phyloP scores from a whole-genome alignment of 805 yeast genomes.

The Kodamaea sagamina region DNA sequence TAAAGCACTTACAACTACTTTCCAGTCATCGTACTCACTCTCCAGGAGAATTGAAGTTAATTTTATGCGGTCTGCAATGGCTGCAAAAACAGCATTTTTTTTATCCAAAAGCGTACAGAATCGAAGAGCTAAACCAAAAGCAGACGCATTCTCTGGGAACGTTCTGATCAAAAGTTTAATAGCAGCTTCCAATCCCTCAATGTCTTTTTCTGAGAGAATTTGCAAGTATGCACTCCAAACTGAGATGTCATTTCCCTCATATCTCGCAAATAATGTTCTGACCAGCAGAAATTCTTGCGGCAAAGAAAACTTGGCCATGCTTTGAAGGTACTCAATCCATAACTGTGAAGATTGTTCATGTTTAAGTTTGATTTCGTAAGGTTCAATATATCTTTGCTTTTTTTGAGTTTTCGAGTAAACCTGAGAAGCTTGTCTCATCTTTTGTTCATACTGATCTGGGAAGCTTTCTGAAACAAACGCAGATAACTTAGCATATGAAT shows the following conservation, averaged over 20 bases:
- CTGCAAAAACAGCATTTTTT: slow-evolving; percentile 11
- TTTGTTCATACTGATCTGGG: slow-evolving; percentile 30
- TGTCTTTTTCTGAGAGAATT: slow-evolving; percentile 23
- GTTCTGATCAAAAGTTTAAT: slow-evolving; percentile 24
- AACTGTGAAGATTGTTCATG: slow-evolving; percentile 14
- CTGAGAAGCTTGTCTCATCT: slow-evolving; percentile 40
- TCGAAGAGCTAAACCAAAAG: slow-evolving; percentile 31
- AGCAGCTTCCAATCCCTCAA: slow-evolving; percentile 13
- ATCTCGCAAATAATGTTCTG: slow-evolving; percentile 17
- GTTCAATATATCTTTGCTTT: slow-evolving; percentile 34
- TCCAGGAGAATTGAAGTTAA: slow-evolving; percentile 19
- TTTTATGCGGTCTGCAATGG: slow-evolving; percentile 15
- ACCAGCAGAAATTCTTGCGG: slow-evolving; percentile 30
- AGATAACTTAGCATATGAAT: slow-evolving; percentile 43
- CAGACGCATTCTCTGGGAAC: slow-evolving; percentile 25
- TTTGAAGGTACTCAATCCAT: slow-evolving; percentile 39
- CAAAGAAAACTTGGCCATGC: slow-evolving; percentile 20
- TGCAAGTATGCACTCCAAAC: slow-evolving; percentile 35
- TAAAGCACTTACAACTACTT: slow-evolving; percentile 14
- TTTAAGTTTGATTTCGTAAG: slow-evolving; percentile 30
- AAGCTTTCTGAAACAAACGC: slow-evolving; percentile 36
- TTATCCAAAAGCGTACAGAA: slow-evolving; percentile 17
- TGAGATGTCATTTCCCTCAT: neutral
- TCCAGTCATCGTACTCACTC: slow-evolving; percentile 34
- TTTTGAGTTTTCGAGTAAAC: slow-evolving; percentile 31